Percentiles rank a stretch among this genome's conserved stretches.
phyloP scores from a whole-genome alignment of 306 rosid species.

The Cyamopsis tetragonoloba region DNA sequence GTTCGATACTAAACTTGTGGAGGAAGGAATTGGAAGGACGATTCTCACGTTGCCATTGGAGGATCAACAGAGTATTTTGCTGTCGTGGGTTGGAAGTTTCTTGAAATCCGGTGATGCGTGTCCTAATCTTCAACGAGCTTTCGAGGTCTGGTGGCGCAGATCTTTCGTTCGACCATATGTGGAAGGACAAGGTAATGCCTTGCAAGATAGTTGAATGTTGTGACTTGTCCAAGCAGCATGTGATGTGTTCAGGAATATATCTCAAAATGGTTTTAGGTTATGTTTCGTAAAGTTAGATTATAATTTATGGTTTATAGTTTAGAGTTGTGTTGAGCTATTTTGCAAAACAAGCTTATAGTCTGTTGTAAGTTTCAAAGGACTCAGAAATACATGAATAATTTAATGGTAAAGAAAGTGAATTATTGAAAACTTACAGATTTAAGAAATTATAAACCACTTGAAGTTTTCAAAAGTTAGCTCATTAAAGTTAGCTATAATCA shows the following conservation, averaged over 20 bases:
- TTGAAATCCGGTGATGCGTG: slow-evolving; percentile 82
- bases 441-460: too few species aligned
- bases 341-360: too few species aligned
- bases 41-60: slow-evolving; percentile 89
- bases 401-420: too few species aligned
- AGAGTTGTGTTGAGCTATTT: too few species aligned
- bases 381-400: too few species aligned
- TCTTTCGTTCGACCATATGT: slow-evolving; percentile 70
- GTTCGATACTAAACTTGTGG: slow-evolving; percentile 81
- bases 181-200: slow-evolving; percentile 49
- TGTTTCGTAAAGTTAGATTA: too few species aligned
- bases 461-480: too few species aligned
- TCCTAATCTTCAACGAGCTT: slow-evolving; percentile 90
- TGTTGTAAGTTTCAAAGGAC: too few species aligned
- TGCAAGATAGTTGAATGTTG: slow-evolving; percentile 43
- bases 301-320: too few species aligned
- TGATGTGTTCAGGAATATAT: slow-evolving; percentile 3
- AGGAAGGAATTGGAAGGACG: slow-evolving; percentile 94
- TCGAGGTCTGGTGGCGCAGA: slow-evolving; percentile 97
- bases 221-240: slow-evolving; percentile 33
- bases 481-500: too few species aligned
- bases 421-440: too few species aligned
- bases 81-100: slow-evolving; percentile 82
- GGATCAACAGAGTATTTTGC: slow-evolving; percentile 83
- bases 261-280: background rate